These are phyloP conservation scores for Tulasnella sp. DNA, from an alignment of 768 basidiomycete species.

Conservation along the genomic window DNA sequence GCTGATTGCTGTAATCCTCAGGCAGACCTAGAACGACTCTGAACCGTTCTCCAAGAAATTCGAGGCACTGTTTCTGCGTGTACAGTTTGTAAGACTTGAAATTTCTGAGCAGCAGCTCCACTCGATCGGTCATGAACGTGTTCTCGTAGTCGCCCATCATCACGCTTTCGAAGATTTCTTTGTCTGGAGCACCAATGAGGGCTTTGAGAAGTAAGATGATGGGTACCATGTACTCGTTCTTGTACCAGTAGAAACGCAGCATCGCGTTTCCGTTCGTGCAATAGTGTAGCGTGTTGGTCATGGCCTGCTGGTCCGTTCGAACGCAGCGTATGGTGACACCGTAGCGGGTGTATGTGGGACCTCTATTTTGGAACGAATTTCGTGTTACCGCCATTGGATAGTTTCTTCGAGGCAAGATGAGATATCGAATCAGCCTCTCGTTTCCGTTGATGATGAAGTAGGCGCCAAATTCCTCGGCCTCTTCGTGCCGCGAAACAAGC, in stretches of 20 bases:
- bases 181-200: slow-evolving; percentile 83
- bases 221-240: slow-evolving; percentile 97
- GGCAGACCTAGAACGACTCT: slow-evolving; percentile 85
- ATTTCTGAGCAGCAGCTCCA: slow-evolving; percentile 87
- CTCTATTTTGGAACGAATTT: slow-evolving; percentile 86
- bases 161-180: slow-evolving; percentile 93
- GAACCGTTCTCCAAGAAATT: slow-evolving; percentile 96
- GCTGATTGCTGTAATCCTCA: slow-evolving; percentile 85
- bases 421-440: slow-evolving; percentile 95
- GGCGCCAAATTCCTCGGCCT: slow-evolving; percentile 97
- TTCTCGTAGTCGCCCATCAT: slow-evolving; percentile 97
- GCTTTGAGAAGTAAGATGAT: slow-evolving; percentile 96
- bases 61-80: slow-evolving; percentile 86
- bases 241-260: slow-evolving; percentile 92
- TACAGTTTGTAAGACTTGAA: slow-evolving; percentile 90
- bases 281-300: slow-evolving; percentile 97
- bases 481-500: slow-evolving; percentile 87
- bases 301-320: slow-evolving; percentile 85
- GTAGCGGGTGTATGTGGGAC: slow-evolving; percentile 89
- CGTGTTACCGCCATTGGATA: slow-evolving; percentile 92
- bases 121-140: slow-evolving; percentile 56
- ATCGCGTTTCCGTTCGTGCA: slow-evolving; percentile 95
- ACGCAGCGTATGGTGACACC: slow-evolving; percentile 96
- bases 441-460: slow-evolving; percentile 99
- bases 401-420: slow-evolving; percentile 92